These are phyloP conservation scores for Agrostemma githago DNA, from an alignment of 148 eudicot species.

Conservation along the genomic window DNA sequence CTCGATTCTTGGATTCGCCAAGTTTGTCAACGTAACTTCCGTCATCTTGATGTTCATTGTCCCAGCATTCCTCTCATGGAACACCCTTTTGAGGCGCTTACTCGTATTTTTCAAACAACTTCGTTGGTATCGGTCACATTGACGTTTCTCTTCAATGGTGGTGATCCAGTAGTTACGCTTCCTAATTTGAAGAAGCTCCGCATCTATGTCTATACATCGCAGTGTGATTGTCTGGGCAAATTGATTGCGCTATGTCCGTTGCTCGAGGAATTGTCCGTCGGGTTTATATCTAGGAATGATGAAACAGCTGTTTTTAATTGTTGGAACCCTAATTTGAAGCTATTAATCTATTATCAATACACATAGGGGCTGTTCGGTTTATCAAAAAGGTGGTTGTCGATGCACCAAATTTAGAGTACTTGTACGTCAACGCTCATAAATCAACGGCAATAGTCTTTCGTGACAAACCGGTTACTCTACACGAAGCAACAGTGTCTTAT, in stretches of 20 bases:
- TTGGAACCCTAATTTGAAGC: too few species aligned
- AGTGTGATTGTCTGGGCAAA: background rate
- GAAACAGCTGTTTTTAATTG: too few species aligned
- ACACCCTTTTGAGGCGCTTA: too few species aligned
- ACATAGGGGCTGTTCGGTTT: too few species aligned
- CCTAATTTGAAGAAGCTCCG: background rate
- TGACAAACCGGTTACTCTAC: too few species aligned
- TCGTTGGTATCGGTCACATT: slow-evolving; percentile 2
- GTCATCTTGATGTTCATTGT: background rate
- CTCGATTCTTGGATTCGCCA: background rate
- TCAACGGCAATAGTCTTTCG: too few species aligned
- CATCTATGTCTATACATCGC: background rate
- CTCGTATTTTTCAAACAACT: background rate
- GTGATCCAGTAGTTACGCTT: background rate
- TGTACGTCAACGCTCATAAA: too few species aligned
- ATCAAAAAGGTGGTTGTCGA: background rate
- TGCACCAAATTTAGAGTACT: too few species aligned
- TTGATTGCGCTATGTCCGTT: background rate
- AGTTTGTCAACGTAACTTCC: background rate
- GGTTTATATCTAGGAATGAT: background rate
- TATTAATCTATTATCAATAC: too few species aligned
- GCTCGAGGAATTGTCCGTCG: slow-evolving; percentile 5
- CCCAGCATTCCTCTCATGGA: too few species aligned
- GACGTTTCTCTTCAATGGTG: too few species aligned
- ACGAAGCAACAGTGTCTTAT: too few species aligned